phyloP scores from a whole-genome alignment of 371 early-diverging fungal species.

The Umbelopsis sp. region DNA sequence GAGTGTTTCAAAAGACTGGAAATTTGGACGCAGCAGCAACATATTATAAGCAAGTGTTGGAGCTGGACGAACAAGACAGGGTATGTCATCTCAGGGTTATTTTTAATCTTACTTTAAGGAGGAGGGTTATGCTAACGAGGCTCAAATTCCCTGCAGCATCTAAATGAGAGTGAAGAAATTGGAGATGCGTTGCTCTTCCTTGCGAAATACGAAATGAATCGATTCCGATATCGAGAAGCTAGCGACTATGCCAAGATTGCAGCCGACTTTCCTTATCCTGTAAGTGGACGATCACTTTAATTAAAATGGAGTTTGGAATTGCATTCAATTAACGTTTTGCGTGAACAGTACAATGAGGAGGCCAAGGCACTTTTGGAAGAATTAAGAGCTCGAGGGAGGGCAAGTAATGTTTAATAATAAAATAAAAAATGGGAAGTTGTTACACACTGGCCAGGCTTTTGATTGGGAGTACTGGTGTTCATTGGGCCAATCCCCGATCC shows the following conservation, averaged over 20 bases:
- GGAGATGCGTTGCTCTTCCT: conserved; percentile 63
- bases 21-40: conserved; percentile 55
- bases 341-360: conserved; percentile 50
- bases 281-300: conserved; percentile 23
- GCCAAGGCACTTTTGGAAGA: conserved; percentile 49
- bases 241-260: conserved; percentile 45
- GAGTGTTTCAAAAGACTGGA: conserved; percentile 58
- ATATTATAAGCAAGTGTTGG: conserved; percentile 59
- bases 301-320: not conserved
- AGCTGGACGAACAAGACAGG: conserved; percentile 44
- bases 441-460: not conserved
- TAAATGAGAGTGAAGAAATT: conserved; percentile 48
- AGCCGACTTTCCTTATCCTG: conserved; percentile 42
- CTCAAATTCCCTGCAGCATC: conserved; percentile 27
- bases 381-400: conserved; percentile 10
- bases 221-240: conserved; percentile 50
- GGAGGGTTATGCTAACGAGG: not conserved
- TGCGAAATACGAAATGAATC: conserved; percentile 59
- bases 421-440: not conserved
- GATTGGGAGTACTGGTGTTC: not conserved
- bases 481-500: not conserved
- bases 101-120: conserved; percentile 12
- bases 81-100: conserved; percentile 27
- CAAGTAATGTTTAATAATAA: not conserved
- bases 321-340: not conserved